Conservation (phyloP, 192 early-diverging fungal genomes). For the Umbelopsis sp. region DNA sequence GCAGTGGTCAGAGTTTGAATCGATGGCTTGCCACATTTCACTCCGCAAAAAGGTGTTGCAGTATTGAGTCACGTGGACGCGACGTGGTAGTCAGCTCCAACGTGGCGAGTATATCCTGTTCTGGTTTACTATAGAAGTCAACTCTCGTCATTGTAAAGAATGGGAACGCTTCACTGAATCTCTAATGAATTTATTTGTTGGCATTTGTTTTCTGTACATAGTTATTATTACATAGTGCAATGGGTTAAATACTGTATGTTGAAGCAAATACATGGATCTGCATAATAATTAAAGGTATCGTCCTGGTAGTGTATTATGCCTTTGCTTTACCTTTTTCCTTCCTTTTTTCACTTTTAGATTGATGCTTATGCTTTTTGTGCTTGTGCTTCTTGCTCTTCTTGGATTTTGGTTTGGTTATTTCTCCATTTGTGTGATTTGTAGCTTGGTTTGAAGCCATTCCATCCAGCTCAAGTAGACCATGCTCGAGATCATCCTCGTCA, state of each 20-base stretch:
- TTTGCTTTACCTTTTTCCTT: neutral
- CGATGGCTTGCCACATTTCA: neutral
- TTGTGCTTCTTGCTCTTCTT: slow-evolving; percentile 1
- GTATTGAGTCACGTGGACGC: too few relatives aligned
- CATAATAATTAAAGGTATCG: neutral
- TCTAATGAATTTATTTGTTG: too few relatives aligned
- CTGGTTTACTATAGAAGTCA: too few relatives aligned
- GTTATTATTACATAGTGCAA: too few relatives aligned
- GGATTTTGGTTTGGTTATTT: neutral
- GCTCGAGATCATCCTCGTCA: neutral
- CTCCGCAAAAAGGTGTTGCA: neutral
- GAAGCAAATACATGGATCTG: too few relatives aligned
- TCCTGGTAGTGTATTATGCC: neutral
- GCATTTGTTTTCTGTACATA: too few relatives aligned
- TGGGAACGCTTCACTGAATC: too few relatives aligned
- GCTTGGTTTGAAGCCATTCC: neutral
- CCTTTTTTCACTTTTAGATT: neutral
- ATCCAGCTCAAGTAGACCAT: neutral
- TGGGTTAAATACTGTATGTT: too few relatives aligned
- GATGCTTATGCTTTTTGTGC: neutral
- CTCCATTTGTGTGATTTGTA: neutral
- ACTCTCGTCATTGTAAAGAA: too few relatives aligned
- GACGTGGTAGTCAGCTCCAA: too few relatives aligned
- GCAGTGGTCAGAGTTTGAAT: neutral
- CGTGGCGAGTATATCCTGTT: too few relatives aligned